Evolutionary conservation across 305 asterid species (phyloP).

Genomic region (Fraxinus sp.): DNA sequence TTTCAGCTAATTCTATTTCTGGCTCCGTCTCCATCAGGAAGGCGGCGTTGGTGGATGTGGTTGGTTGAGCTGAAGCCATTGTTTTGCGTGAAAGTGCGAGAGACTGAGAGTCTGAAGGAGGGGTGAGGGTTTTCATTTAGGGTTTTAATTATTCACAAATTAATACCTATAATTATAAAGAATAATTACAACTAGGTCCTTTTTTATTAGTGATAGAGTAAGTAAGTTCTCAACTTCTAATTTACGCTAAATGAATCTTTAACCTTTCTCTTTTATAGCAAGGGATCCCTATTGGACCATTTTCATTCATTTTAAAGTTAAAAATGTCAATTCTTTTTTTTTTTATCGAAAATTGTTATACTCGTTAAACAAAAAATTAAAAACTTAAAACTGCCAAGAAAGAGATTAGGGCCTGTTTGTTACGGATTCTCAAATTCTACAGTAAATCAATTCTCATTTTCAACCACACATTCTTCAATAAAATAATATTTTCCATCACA

Average conservation of each 20-base stretch:
- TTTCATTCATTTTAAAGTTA: background rate
- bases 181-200: background rate
- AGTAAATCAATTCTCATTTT: too few relatives aligned
- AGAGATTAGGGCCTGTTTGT: background rate
- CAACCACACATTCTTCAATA: too few relatives aligned
- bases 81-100: background rate
- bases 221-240: background rate
- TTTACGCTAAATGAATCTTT: background rate
- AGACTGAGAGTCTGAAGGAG: background rate
- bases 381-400: background rate
- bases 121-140: background rate
- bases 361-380: background rate
- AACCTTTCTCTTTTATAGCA: background rate
- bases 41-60: conserved; percentile 10
- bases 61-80: conserved; percentile 33
- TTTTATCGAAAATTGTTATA: background rate
- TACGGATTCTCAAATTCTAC: too few relatives aligned
- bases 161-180: background rate
- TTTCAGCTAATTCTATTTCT: background rate
- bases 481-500: too few relatives aligned
- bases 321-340: background rate
- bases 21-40: conserved; percentile 5
- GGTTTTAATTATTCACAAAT: background rate
- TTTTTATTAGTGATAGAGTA: background rate
- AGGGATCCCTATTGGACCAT: background rate